Percentiles rank a stretch among this genome's conserved stretches.
phyloP scores from a whole-genome alignment of 805 yeast genomes.

The Saccharomycopsis oosterbeekiorum region DNA sequence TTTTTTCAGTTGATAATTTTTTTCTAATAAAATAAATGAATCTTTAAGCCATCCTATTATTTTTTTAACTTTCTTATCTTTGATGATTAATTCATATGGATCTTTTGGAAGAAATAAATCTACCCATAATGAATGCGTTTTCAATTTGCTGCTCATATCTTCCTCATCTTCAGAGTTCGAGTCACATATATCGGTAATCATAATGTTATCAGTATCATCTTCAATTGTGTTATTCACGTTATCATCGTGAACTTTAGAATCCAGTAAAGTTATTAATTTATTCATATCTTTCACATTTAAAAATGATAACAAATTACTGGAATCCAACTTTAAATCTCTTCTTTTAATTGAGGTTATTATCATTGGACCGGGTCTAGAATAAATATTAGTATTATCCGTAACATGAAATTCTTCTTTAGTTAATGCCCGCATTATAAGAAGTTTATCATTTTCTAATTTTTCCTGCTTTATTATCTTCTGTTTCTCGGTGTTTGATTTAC shows the following conservation, averaged over 20 bases:
- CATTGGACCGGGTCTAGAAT: too few species aligned
- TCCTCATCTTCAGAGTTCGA: neutral
- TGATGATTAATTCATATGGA: neutral
- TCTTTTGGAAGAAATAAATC: neutral
- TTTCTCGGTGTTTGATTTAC: neutral
- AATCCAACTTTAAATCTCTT: neutral
- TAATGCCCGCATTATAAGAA: slow-evolving; percentile 2
- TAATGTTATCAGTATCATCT: neutral
- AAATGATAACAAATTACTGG: neutral
- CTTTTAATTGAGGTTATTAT: neutral
- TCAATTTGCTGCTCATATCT: neutral
- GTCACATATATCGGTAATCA: neutral
- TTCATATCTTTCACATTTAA: neutral
- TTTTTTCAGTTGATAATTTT: slow-evolving; percentile 8
- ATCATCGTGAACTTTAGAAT: neutral
- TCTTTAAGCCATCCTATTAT: slow-evolving; percentile 10
- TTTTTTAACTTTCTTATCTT: neutral
- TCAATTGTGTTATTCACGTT: neutral
- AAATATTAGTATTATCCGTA: neutral
- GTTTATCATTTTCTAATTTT: neutral
- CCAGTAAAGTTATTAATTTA: neutral
- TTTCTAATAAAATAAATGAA: slow-evolving; percentile 6
- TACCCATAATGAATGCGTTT: neutral
- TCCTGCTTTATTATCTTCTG: neutral
- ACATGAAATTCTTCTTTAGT: slow-evolving; percentile 16